Evolutionary conservation across 106 monocot genomes (phyloP), one percentile per base, ranked within the genome.

Genomic region (Posidonia australis): DNA sequence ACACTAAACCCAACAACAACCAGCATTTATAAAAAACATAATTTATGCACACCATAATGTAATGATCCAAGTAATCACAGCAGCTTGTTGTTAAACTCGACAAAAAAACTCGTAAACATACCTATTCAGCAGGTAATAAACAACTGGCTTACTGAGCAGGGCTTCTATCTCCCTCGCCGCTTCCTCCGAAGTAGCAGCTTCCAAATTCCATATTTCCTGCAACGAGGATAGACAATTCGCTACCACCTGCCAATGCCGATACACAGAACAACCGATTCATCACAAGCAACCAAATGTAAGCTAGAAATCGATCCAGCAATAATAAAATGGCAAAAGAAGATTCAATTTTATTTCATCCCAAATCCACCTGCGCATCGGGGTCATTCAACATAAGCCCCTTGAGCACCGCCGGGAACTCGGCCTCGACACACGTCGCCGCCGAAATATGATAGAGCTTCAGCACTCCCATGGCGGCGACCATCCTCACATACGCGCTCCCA

Each of bases 181-280:
- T 49, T 85, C 84, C 65, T 90, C 90, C 5, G 81, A 78, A 68
- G 71, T 71, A 17, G 26, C 63, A 29, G 83, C 84, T 46, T 91
- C 98, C 64, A 81, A 66, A 59, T 63, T 87, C 87, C 96, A 98
- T 27, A 98, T 98, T 75, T 98, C 96, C 68, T 84, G 90, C 67
- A 98, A 66, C 13, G 90, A 67, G 13, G 69, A 79, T 57, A 98
- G 66, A 61, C 91, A 91, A 76, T 91, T 98, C 18, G 98, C 98
- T 27, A 98, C 98, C 11, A 98, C 98, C 98, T 98, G 80, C 44
- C 32, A 76, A 20, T 20, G 49, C 23, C 51, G 51, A 53, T 0
- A 27, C 6, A 62, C 10, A 44, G 19, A 44, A 9, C n/a, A 62
- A 44, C 9, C 43, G 65, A 62, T 48, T 63, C 19, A 58, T 29